A percentile compares a stretch with the other conserved stretches of the same genome.
These are phyloP conservation scores for Hygrocybe punicea DNA, from an alignment of 768 basidiomycete species.

Conservation along the genomic window DNA sequence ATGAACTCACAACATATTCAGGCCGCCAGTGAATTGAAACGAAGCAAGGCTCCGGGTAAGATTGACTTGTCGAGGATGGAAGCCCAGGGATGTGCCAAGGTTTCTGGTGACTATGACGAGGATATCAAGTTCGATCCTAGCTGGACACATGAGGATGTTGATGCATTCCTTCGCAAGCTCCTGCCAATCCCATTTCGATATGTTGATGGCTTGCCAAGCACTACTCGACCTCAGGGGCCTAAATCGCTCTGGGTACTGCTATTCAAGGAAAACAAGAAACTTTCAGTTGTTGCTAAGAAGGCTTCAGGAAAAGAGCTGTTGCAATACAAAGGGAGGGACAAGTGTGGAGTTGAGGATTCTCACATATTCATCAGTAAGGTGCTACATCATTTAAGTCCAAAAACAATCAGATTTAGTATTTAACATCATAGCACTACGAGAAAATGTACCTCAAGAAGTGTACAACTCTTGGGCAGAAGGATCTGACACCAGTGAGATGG, in stretches of 20 bases:
- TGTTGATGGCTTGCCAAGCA: background rate
- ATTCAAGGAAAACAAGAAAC: background rate
- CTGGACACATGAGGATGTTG: conserved; percentile 1
- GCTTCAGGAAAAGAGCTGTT: background rate
- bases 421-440: background rate
- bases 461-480: background rate
- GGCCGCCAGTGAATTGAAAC: background rate
- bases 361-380: background rate
- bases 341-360: background rate
- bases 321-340: background rate
- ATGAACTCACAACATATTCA: background rate
- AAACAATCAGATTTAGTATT: background rate
- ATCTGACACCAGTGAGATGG: background rate
- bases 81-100: background rate
- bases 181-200: background rate
- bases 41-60: background rate
- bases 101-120: background rate
- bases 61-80: background rate
- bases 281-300: background rate
- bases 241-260: background rate
- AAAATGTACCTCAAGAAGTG: background rate
- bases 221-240: background rate
- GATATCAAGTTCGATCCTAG: background rate
- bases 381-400: background rate
- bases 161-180: background rate